These are phyloP conservation scores for Pichia sp. DNA, from an alignment of 1,139 yeast genomes.

Conservation along the genomic window DNA sequence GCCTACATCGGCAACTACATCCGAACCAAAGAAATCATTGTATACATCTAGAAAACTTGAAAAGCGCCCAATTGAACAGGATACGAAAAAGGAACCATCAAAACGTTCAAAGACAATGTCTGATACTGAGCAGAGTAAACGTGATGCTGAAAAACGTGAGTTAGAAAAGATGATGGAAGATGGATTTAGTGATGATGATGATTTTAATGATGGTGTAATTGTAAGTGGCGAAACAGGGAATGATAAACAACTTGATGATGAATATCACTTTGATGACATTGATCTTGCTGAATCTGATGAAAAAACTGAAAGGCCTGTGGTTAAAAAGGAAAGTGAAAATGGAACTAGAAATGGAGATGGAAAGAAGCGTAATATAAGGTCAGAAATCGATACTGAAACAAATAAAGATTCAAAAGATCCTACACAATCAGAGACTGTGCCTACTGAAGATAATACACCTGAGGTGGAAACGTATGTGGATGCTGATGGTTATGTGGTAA, in stretches of 20 bases:
- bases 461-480: slow-evolving; percentile 14
- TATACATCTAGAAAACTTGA: slow-evolving; percentile 10
- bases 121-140: slow-evolving; percentile 8
- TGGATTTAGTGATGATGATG: slow-evolving; percentile 16
- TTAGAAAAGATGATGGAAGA: slow-evolving; percentile 22
- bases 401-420: no score
- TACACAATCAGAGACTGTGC: no score
- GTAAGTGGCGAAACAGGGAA: slow-evolving; percentile 2
- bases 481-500: slow-evolving; percentile 14
- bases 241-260: background rate
- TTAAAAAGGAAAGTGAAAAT: no score
- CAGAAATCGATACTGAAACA: no score
- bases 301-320: background rate
- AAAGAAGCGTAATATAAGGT: no score
- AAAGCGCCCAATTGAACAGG: background rate
- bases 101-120: slow-evolving; percentile 17
- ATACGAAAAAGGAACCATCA: background rate
- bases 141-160: slow-evolving; percentile 14
- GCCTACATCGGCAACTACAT: slow-evolving; percentile 10
- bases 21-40: slow-evolving; percentile 3
- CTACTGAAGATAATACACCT: no score
- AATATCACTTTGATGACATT: slow-evolving; percentile 10
- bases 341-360: background rate
- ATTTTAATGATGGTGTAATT: slow-evolving; percentile 5
- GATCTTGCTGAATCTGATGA: slow-evolving; percentile 9